Conservation (phyloP, 306 rosid species). For the Vicia villosa region DNA sequence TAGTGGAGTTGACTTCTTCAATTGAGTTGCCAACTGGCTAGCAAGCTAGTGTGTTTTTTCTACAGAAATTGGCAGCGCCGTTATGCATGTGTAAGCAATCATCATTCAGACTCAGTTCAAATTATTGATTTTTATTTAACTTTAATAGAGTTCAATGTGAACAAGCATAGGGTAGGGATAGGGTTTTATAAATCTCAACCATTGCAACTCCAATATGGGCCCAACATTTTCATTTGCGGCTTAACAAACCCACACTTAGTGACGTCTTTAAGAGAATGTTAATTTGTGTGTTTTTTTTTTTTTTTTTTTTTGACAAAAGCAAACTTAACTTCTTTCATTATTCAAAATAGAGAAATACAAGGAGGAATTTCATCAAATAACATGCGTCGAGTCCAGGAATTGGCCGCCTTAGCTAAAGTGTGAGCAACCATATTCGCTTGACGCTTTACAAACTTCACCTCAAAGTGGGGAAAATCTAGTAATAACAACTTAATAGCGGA, state of each 20-base stretch:
- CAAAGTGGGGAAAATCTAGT: too few species aligned
- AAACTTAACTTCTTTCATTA: too few species aligned
- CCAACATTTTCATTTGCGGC: not conserved
- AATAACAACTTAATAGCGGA: too few species aligned
- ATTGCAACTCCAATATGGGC: not conserved
- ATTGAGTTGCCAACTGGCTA: not conserved
- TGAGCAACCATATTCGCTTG: too few species aligned
- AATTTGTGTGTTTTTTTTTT: too few species aligned
- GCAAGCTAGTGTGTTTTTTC: not conserved
- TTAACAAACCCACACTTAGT: not conserved
- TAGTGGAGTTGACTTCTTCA: not conserved
- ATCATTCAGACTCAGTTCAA: not conserved
- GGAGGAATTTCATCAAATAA: too few species aligned
- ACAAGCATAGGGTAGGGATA: not conserved
- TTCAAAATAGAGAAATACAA: too few species aligned
- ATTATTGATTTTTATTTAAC: not conserved
- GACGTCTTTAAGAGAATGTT: not conserved
- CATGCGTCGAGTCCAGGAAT: too few species aligned
- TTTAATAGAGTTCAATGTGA: not conserved
- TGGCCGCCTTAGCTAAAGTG: too few species aligned
- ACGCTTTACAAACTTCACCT: too few species aligned
- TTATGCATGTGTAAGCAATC: not conserved
- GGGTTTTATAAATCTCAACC: not conserved
- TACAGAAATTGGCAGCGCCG: constrained; percentile 1
- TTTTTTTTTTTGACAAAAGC: too few species aligned